Evolutionary conservation across 148 eudicot genomes (phyloP).

Genomic region (Arbutus unedo): DNA sequence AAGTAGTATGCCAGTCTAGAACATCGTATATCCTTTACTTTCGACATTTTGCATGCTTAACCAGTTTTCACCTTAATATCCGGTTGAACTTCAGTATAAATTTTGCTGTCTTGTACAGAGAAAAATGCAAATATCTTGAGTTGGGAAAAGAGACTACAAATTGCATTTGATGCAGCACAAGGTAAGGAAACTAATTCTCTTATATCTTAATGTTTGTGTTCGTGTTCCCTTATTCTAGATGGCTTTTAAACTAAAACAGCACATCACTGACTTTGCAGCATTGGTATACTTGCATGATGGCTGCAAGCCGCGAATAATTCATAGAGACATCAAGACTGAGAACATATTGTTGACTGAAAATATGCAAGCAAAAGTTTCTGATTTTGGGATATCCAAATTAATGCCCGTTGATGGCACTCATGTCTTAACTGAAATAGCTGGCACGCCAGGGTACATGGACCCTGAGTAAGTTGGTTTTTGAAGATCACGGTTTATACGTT

Average conservation of each 20-base stretch:
- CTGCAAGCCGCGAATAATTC: constrained; percentile 17
- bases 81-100: neutral
- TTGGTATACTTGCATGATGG: constrained; percentile 6
- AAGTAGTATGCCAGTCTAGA: neutral
- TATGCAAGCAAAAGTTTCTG: neutral
- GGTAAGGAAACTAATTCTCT: neutral
- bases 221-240: neutral
- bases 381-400: constrained; percentile 13
- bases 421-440: constrained; percentile 6
- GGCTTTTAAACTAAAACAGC: neutral
- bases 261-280: neutral
- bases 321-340: constrained; percentile 14
- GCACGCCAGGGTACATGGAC: constrained; percentile 6
- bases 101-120: neutral
- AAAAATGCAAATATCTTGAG: neutral
- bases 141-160: neutral
- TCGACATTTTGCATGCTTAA: neutral
- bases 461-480: neutral
- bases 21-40: neutral
- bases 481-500: neutral
- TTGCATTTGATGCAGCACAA: neutral
- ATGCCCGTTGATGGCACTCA: neutral
- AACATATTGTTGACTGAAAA: constrained; percentile 10
- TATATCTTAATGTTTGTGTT: neutral
- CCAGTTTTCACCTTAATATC: too few species aligned